Evolutionary conservation across 2,329 filamentous ascomycete genomes (phyloP), one percentile per base, ranked within the genome.

Genomic region (Trichoderma koningii): DNA sequence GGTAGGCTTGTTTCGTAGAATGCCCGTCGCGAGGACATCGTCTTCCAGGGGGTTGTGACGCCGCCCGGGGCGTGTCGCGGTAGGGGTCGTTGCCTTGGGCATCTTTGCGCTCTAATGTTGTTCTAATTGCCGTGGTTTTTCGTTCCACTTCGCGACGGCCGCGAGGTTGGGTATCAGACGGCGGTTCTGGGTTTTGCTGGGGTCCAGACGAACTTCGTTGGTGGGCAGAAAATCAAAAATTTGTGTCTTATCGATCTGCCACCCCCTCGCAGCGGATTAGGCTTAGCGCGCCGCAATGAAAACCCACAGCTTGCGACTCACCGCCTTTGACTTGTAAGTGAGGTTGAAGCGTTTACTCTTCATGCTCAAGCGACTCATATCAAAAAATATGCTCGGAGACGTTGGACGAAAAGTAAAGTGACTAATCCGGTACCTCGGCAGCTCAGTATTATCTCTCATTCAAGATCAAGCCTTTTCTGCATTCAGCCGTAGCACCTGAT

Each of bases 31-130:
- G 71, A 89, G 79, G 74, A 98, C 83, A 73, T 98, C 95, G 74
- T 96, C 91, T 72, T 94, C 90, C 66, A 99, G 89, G 47, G 94
- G 93, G 71, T 96, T 96, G 79, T 97, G 94, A 69, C 91, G 88
- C 73, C 89, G 87, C 67, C 82, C 82, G 70, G 82, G 82, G 74
- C 83, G 86, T 70, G 76, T 79, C 65, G 82, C 82, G 70, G 81
- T 83, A 19, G 86, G 82, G 65, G 85, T 85, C 30, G 82, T 85
- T 55, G 89, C 87, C 81, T 96, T 96, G 44, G 93, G 92, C 93
- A 97, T 96, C 66, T 70, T 70, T 79, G 71, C 56, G 21, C 38
- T 52, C 23, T 56, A n/a, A 41, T 15, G 48, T 15, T 38, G 30
- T 61, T 48, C 3, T 23, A 23, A 19, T 15, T 34, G 28, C 5